These are phyloP conservation scores for Nepenthes mirabilis DNA, from an alignment of 148 eudicot species.

Conservation along the genomic window DNA sequence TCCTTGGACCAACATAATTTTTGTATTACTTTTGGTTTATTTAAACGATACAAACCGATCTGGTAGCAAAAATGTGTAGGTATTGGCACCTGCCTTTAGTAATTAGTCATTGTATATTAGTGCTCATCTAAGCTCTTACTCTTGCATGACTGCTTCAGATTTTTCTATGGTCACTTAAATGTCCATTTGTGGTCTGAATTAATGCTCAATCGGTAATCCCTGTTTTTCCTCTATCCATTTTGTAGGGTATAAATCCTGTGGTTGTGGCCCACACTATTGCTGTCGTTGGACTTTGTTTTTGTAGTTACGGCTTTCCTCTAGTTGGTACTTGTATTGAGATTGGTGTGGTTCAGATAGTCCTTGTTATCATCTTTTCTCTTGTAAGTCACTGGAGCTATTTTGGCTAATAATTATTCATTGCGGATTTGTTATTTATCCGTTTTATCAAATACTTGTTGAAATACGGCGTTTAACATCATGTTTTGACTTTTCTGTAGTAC, in stretches of 20 bases:
- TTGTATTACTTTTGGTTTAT: too few species aligned
- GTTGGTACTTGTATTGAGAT: constrained; percentile 93
- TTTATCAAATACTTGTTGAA: constrained; percentile 1
- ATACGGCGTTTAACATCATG: constrained; percentile 4
- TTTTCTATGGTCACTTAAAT: too few species aligned
- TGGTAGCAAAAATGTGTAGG: too few species aligned
- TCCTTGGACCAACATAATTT: too few species aligned
- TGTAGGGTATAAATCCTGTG: constrained; percentile 88
- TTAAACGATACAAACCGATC: too few species aligned
- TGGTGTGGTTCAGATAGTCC: constrained; percentile 78
- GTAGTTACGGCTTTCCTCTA: constrained; percentile 88
- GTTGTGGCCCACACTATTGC: constrained; percentile 97
- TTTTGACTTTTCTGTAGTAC: constrained; percentile 48
- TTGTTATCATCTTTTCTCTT: constrained; percentile 78
- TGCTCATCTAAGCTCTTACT: too few species aligned
- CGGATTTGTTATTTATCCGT: neutral
- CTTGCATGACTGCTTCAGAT: too few species aligned
- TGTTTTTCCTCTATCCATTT: constrained; percentile 9
- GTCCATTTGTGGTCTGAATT: too few species aligned
- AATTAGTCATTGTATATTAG: too few species aligned
- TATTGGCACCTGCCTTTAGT: too few species aligned
- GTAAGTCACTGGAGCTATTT: constrained; percentile 42
- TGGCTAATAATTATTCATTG: neutral
- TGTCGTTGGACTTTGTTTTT: constrained; percentile 94
- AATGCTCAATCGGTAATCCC: too few species aligned